Base-by-base conservation (phyloP, 2,329 filamentous ascomycete species). In the Thelonectria rubi region DNA sequence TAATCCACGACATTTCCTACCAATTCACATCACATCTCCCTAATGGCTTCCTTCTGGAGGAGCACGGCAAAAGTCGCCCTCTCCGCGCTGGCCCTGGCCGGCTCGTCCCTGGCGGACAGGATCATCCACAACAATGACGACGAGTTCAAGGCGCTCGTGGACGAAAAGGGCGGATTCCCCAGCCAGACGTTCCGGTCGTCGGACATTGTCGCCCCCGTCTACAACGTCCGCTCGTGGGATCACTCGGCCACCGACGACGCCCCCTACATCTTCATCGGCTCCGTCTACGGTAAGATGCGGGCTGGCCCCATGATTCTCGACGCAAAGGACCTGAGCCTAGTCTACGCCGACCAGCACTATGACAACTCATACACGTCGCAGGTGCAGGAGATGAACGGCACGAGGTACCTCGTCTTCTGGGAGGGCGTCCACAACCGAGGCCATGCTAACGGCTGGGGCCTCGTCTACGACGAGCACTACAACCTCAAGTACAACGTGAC, bases 401-500 rank as follows among this genome's bases (percentile, higher is more conserved):
- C 56, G 7, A 62, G 68, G 1, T 75, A 77, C 55, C 57, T 78
- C n/a, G 75, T 75, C 7, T 78, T 79, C 55, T 79, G 76, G 76
- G 68, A 72, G 54, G 73, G 72, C 3, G 51, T 62, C 8, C 66
- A 70, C 34, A 69, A 63, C 26, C 60, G 70, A 9, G 67, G 68
- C 32, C 70, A 74, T 18, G 74, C 71, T 9, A 72, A 72, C 24
- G 75, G 74, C 24, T 62, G 68, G 34, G 73, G 73, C 45, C 67
- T 76, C 14, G 69, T 77, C 43, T 68, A 72, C 55, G 74, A 78
- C 57, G 55, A 72, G 48, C 66, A 64, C 24, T 81, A 81, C 65
- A 72, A 77, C 37, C 66, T 76, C 46, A 72, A 74, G 42, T 75
- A 75, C 68, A 76, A 77, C 26, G 71, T 80, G 15, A 78, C 75